These are phyloP conservation scores for Amphibolis antarctica DNA, from an alignment of 106 monocot species.

Conservation along the genomic window DNA sequence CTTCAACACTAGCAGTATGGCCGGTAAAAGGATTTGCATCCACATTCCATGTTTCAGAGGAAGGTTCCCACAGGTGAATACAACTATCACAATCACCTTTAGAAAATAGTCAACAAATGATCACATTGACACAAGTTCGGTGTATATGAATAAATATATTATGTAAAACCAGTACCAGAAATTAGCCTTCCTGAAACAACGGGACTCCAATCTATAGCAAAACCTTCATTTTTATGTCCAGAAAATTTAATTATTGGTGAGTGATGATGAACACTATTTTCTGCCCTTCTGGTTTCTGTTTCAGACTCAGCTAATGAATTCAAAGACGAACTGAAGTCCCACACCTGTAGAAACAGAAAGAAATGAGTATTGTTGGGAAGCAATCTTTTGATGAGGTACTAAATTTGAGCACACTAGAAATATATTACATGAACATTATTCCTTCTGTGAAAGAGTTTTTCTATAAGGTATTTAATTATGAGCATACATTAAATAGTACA, in stretches of 20 bases:
- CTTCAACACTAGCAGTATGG: constrained; percentile 87
- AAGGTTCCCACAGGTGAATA: constrained; percentile 92
- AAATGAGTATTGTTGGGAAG: not conserved
- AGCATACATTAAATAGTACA: too few species aligned
- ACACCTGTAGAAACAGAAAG: constrained; percentile 41
- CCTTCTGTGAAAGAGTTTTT: too few species aligned
- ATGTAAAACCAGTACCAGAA: constrained; percentile 37
- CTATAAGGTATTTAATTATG: too few species aligned
- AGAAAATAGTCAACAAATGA: not conserved
- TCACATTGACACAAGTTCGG: not conserved
- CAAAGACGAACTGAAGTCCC: constrained; percentile 67
- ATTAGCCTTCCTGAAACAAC: constrained; percentile 85
- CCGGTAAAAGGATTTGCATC: constrained; percentile 76
- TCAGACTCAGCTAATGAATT: constrained; percentile 72
- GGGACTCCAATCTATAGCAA: constrained; percentile 94
- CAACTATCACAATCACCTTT: constrained; percentile 72
- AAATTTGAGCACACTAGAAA: too few species aligned
- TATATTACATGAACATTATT: too few species aligned
- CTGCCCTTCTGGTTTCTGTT: constrained; percentile 30
- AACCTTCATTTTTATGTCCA: constrained; percentile 83
- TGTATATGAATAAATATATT: not conserved
- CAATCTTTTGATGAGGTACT: not conserved
- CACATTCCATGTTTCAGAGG: constrained; percentile 69
- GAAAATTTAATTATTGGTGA: constrained; percentile 56
- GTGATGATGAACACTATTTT: constrained; percentile 32